Percentiles rank a stretch among this genome's conserved stretches.
Conservation (phyloP, 176 grass and related monocot genomes). For the Saccharum officinarum region DNA sequence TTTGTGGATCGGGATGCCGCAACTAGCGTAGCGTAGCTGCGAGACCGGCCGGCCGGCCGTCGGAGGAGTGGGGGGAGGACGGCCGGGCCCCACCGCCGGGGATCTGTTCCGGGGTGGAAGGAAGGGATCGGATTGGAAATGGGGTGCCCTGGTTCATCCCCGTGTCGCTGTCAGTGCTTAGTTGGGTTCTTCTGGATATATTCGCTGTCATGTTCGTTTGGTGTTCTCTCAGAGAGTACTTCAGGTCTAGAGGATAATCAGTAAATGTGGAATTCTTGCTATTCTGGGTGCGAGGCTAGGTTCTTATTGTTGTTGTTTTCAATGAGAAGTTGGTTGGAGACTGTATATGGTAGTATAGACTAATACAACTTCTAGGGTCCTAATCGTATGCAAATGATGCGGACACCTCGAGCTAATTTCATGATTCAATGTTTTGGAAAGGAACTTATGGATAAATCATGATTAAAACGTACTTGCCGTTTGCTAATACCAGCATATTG, state of each 20-base stretch:
- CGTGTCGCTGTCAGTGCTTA: conserved; percentile 19
- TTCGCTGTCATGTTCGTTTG: not conserved
- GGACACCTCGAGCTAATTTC: not conserved
- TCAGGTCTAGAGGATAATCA: not conserved
- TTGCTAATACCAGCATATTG: not conserved
- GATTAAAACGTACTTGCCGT: not conserved
- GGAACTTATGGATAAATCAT: not conserved
- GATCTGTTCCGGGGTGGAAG: not conserved
- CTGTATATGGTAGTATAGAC: not conserved
- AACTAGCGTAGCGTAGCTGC: not conserved
- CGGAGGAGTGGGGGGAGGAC: not conserved
- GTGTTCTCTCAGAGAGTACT: not conserved
- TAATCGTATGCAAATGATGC: not conserved
- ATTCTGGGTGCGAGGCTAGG: not conserved
- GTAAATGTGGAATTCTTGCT: not conserved
- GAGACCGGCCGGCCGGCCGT: not conserved
- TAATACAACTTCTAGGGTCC: not conserved
- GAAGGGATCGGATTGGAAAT: not conserved
- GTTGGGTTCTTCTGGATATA: not conserved
- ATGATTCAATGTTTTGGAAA: not conserved
- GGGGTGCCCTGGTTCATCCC: not conserved
- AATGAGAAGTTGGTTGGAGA: not conserved
- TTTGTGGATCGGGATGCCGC: not conserved
- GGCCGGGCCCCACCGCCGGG: not conserved
- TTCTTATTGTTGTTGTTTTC: not conserved